phyloP scores from a whole-genome alignment of 306 rosid genomes.

The Pachyrhizus erosus region DNA sequence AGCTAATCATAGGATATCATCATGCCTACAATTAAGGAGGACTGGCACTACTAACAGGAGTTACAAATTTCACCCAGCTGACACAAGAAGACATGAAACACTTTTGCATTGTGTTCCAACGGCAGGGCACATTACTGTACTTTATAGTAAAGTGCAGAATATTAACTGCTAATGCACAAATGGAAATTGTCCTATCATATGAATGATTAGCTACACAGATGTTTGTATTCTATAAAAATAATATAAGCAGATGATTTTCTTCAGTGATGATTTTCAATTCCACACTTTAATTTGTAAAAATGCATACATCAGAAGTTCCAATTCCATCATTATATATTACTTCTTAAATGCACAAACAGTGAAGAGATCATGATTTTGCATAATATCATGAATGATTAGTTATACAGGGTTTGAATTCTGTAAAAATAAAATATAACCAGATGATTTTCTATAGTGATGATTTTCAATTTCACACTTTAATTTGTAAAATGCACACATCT shows the following conservation, averaged over 20 bases:
- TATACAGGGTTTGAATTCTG: too few relatives aligned
- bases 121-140: constrained; percentile 1
- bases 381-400: too few relatives aligned
- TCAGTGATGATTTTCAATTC: background rate
- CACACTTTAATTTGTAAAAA: background rate
- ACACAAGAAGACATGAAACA: background rate
- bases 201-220: background rate
- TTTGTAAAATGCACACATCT: too few relatives aligned
- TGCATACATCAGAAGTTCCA: background rate
- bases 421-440: too few relatives aligned
- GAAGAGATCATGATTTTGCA: background rate
- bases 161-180: constrained; percentile 1
- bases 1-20: background rate
- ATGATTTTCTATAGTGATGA: too few relatives aligned
- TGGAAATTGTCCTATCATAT: background rate
- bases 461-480: too few relatives aligned
- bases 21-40: background rate
- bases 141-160: background rate
- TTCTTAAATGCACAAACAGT: background rate
- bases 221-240: background rate
- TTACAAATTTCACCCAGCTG: background rate
- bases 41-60: background rate
- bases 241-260: background rate
- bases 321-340: too few relatives aligned
- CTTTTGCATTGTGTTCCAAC: background rate